Evolutionary conservation across 768 basidiomycete species (phyloP), one percentile per base, ranked within the genome.

Genomic region (Collybia sp.): DNA sequence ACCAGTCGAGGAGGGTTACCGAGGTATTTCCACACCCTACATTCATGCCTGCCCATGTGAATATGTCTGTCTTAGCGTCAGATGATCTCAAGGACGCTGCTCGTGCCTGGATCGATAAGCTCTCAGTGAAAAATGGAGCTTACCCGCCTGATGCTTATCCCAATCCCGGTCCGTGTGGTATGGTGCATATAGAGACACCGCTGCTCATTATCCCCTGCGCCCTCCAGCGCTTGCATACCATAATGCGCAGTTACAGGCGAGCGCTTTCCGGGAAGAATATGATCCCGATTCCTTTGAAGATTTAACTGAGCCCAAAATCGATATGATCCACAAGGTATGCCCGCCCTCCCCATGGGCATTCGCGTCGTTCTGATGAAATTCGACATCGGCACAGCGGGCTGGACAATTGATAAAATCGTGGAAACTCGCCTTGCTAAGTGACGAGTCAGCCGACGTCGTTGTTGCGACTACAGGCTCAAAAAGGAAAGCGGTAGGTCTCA

Each of bases 121-220:
- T 95, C 17, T 79, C 76, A 20, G 73, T 93, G 47, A 86, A 86
- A 63, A 81, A 83, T 42, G 86, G 87, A 45, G 62, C 78, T 49
- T 98, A 96, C 66, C 76, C 82, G n/a, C 91, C 93, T 3, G 90
- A 93, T 61, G 82, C 85, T 19, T 88, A 88, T 61, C 89, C 88
- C 12, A 93, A 98, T 65, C 96, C 96, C 53, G 79, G 95, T 95
- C 53, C 58, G 81, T 61, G 11, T 30, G 19, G 25, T 8, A 43
- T 36, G 6, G 34, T 39, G 34, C 38, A 20, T 40, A 48, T 12
- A 20, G 13, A 32, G 31, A 47, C 37, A 32, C 42, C 38, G 33
- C 43, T 44, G 42, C 32, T 19, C 39, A 43, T 47, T 30, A 11
- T 40, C 40, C 34, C 25, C 46, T 53, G 25, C 42, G 18, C 12